These are phyloP conservation scores for Talaromyces wortmannii DNA, from an alignment of 495 filamentous ascomycete species.

Conservation along the genomic window DNA sequence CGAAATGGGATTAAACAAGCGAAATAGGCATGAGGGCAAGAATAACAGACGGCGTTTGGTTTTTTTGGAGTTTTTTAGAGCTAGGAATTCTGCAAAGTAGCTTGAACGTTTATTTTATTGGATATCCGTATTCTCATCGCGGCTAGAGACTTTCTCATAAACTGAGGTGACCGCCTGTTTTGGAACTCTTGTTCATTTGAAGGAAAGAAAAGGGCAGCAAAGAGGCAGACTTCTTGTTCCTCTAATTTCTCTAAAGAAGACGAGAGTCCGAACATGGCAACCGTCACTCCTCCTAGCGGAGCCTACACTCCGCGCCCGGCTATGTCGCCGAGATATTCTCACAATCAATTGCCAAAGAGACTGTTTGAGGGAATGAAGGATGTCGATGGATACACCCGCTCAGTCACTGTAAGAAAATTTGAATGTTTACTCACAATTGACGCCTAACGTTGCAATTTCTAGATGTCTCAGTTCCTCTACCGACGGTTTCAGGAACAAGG, in stretches of 20 bases:
- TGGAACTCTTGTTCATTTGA: not conserved
- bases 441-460: not conserved
- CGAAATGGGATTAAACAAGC: too few relatives aligned
- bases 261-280: not conserved
- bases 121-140: not conserved
- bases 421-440: not conserved
- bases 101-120: not conserved
- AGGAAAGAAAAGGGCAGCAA: too few relatives aligned
- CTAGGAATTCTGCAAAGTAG: not conserved
- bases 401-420: slow-evolving; percentile 1
- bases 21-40: too few relatives aligned
- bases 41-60: too few relatives aligned
- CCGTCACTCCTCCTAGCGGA: not conserved
- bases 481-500: slow-evolving; percentile 10
- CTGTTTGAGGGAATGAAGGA: not conserved
- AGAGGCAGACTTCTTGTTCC: not conserved
- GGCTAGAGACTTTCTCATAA: not conserved
- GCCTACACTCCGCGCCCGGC: not conserved
- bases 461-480: slow-evolving; percentile 8
- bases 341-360: not conserved
- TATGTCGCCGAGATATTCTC: not conserved
- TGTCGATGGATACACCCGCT: slow-evolving; percentile 3
- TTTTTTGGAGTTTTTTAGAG: not conserved
- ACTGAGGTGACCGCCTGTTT: not conserved
- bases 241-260: not conserved